phyloP scores from a whole-genome alignment of 495 filamentous ascomycete genomes.

The Pseudotulostoma volvatum region DNA sequence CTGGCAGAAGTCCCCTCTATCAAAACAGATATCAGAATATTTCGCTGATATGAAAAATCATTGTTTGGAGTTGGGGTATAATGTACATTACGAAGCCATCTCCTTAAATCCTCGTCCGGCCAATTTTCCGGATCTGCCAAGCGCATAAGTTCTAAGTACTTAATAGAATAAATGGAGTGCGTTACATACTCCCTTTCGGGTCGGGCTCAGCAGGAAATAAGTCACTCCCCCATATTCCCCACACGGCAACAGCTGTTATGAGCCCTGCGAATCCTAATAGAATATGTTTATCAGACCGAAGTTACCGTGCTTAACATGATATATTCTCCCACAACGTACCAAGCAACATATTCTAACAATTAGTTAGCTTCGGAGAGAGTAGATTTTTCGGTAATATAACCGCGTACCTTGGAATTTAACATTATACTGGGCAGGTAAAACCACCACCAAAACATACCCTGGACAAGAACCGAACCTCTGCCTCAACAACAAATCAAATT shows the following conservation, averaged over 20 bases:
- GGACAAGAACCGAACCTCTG: no score
- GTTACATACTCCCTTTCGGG: constrained; percentile 50
- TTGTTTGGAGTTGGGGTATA: no score
- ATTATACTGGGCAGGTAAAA: no score
- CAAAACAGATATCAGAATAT: constrained; percentile 7
- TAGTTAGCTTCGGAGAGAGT: constrained; percentile 4
- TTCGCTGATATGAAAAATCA: no score
- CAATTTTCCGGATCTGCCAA: constrained; percentile 48
- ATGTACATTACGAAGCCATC: constrained; percentile 59
- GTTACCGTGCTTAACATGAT: no score
- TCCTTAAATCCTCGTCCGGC: constrained; percentile 52
- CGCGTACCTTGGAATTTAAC: constrained; percentile 57
- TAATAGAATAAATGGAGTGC: background rate
- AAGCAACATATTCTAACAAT: constrained; percentile 36
- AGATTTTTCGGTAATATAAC: constrained; percentile 2
- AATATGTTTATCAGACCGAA: no score
- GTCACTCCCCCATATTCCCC: constrained; percentile 69
- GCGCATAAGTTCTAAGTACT: background rate
- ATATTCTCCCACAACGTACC: constrained; percentile 37
- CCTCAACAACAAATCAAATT: no score
- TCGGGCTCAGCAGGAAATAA: constrained; percentile 57
- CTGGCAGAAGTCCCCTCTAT: constrained; percentile 59
- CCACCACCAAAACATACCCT: no score
- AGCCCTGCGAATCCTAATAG: constrained; percentile 54
- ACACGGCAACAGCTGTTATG: constrained; percentile 67